Evolutionary conservation across 179 eudicot species (phyloP).

Genomic region (Silene coronaria): DNA sequence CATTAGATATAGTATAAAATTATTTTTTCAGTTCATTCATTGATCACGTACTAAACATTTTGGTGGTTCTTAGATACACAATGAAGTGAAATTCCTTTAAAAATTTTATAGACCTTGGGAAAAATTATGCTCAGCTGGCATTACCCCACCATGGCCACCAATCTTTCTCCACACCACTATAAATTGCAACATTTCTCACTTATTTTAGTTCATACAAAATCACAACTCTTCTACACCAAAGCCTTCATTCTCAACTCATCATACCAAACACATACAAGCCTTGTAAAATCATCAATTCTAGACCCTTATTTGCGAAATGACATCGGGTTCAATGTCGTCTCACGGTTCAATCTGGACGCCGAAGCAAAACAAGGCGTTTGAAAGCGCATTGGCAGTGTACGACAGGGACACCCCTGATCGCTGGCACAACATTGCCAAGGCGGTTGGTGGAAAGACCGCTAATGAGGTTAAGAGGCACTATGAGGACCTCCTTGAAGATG

Average conservation of each 20-base stretch:
- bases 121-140: conserved; percentile 24
- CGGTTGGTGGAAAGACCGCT: conserved; percentile 70
- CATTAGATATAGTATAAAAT: too few species aligned
- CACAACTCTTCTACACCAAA: not conserved
- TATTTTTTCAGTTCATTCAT: too few species aligned
- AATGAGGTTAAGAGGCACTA: conserved; percentile 79
- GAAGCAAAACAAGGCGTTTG: conserved; percentile 85
- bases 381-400: conserved; percentile 70
- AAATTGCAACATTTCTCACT: conserved; percentile 28
- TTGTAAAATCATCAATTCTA: not conserved
- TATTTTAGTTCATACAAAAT: conserved; percentile 29
- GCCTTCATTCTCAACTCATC: too few species aligned
- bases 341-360: conserved; percentile 50
- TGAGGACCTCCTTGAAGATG: conserved; percentile 57
- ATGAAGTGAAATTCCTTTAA: conserved; percentile 8
- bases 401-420: conserved; percentile 89
- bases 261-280: too few species aligned
- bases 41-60: too few species aligned
- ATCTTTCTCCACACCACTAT: conserved; percentile 29
- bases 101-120: conserved; percentile 1
- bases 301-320: conserved; percentile 12
- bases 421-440: conserved; percentile 76
- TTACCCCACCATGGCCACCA: conserved; percentile 31
- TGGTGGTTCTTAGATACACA: not conserved
- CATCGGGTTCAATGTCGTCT: conserved; percentile 33